Base-by-base conservation (phyloP, 2,329 filamentous ascomycete species). In the Colletotrichum viniferum region DNA sequence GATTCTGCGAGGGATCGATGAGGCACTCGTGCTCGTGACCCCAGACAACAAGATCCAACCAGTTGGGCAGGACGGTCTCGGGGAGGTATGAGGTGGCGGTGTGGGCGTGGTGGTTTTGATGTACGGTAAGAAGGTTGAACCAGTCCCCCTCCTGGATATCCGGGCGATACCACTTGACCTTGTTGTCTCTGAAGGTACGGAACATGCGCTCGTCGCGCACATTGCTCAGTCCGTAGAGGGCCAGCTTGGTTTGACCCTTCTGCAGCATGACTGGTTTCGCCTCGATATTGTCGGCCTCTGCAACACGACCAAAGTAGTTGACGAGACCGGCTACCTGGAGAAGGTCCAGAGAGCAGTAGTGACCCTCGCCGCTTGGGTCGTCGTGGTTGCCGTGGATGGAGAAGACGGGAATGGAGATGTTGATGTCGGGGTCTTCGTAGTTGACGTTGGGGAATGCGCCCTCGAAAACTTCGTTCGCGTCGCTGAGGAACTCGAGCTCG, bases 341-440 rank as follows among this genome's bases (percentile, higher is more conserved):
- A 18, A 99, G 86, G 83, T 99, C 97, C 13, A 99, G 89, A 0
- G 96, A 96, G 77, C 97, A 97, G 78, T 94, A 93, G 82, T 98
- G 95, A 13, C 96, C 97, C 80, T 98, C 96, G 12, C 97, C 97
- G n/a, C 96, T 97, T 0, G 97, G 97, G 82, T 99, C 97, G 81
- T 99, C 97, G 82, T 99, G 97, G 81, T 99, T 99, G 61, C 97
- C 97, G 80, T 99, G 97, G 55, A 99, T 99, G 1, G 96, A 98
- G 82, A 99, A 99, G 32, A 99, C 96, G 0, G 97, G 97, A 71
- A 98, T 98, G 2, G 96, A 95, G 76, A 99, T 92, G 81, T 99
- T 99, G 84, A 99, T 98, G 80, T 99, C 95, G 28, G 95, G 92
- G 81, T 99, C 97, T 84, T 98, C 96, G 85, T 99, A 99, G 85